These are phyloP conservation scores for Cladorrhinum samala DNA, from an alignment of 495 filamentous ascomycete genomes.

Conservation along the genomic window DNA sequence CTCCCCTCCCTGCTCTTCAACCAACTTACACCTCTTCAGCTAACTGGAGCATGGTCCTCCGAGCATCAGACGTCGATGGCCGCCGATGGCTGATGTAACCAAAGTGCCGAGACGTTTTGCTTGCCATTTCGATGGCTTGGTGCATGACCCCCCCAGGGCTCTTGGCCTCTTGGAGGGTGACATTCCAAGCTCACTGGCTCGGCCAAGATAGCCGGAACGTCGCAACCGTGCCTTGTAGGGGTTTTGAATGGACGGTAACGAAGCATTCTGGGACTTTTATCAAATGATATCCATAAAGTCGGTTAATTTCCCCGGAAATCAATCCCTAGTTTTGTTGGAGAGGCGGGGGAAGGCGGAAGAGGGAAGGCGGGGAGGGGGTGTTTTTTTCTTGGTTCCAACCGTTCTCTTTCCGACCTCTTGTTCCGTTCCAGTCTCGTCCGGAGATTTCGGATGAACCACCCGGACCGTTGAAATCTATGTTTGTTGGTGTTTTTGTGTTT, in stretches of 20 bases:
- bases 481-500: too few species aligned
- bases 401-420: too few species aligned
- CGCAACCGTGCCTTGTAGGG: constrained; percentile 4
- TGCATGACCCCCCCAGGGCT: constrained; percentile 3
- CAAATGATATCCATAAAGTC: constrained; percentile 18
- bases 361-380: too few species aligned
- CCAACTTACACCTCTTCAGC: too few species aligned
- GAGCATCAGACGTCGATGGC: constrained; percentile 2
- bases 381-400: too few species aligned
- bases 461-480: too few species aligned
- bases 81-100: not conserved
- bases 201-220: constrained; percentile 10
- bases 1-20: too few species aligned
- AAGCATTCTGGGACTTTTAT: not conserved
- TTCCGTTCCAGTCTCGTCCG: too few species aligned
- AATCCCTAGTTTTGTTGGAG: not conserved
- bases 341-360: too few species aligned
- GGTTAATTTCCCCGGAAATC: constrained; percentile 19
- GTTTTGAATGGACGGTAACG: constrained; percentile 1
- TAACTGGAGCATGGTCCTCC: too few species aligned
- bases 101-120: constrained; percentile 12
- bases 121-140: constrained; percentile 4
- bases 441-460: too few species aligned
- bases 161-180: constrained; percentile 4
- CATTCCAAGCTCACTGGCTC: constrained; percentile 12